A percentile compares a stretch with the other conserved stretches of the same genome.
These are phyloP conservation scores for Chrysosporium queenslandicum DNA, from an alignment of 2,329 filamentous ascomycete species.

Conservation along the genomic window DNA sequence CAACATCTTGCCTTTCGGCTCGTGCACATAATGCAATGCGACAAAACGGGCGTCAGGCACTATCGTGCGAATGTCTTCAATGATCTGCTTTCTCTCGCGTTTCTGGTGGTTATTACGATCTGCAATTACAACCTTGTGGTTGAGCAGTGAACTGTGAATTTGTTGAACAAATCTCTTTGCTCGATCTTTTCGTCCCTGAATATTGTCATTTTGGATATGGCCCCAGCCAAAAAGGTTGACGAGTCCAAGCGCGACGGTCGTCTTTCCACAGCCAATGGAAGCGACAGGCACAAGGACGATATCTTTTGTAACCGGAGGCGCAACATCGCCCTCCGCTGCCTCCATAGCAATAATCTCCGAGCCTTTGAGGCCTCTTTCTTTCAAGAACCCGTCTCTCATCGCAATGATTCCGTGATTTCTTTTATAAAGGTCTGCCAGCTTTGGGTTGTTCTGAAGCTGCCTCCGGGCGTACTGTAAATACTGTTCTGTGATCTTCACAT, in stretches of 20 bases:
- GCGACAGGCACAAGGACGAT: conserved; percentile 83
- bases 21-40: conserved; percentile 79
- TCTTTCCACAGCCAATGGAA: conserved; percentile 94
- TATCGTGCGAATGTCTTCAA: conserved; percentile 60
- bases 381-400: conserved; percentile 77
- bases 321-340: conserved; percentile 38
- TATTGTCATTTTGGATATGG: conserved; percentile 94
- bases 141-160: conserved; percentile 54
- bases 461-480: conserved; percentile 74
- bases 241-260: conserved; percentile 74
- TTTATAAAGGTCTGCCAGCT: conserved; percentile 61
- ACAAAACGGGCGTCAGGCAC: conserved; percentile 61
- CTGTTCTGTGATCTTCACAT: conserved; percentile 78
- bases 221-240: conserved; percentile 80
- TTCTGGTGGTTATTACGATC: conserved; percentile 90
- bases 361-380: conserved; percentile 72
- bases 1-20: conserved; percentile 50
- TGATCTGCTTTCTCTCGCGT: conserved; percentile 78
- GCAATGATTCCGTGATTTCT: conserved; percentile 91
- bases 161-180: conserved; percentile 67
- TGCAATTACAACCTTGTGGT: conserved; percentile 66
- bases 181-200: conserved; percentile 63
- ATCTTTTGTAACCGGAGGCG: conserved; percentile 46
- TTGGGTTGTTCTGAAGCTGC: conserved; percentile 58
- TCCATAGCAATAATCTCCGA: conserved; percentile 74